A percentile compares a stretch with the other conserved stretches of the same genome.
These are phyloP conservation scores for Funneliformis mosseae DNA, from an alignment of 192 early-diverging fungal genomes.

Conservation along the genomic window DNA sequence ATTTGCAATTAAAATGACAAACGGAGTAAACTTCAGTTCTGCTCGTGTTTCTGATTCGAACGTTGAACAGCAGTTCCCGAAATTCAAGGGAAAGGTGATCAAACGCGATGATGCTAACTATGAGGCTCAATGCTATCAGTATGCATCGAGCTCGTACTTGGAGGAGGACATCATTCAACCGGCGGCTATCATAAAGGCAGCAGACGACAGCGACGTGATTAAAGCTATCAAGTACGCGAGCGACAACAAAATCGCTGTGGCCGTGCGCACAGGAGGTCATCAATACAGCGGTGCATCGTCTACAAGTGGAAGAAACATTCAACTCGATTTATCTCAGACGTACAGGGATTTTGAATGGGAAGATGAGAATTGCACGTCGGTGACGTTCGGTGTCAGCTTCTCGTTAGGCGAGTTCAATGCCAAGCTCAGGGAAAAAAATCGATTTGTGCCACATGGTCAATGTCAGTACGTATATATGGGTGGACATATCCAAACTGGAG, in stretches of 20 bases:
- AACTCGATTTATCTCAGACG: constrained; percentile 40
- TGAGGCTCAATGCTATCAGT: constrained; percentile 23
- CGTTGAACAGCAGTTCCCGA: no score
- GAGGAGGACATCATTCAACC: constrained; percentile 19
- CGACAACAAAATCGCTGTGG: constrained; percentile 27
- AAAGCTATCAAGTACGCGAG: constrained; percentile 39
- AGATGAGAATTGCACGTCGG: constrained; percentile 27
- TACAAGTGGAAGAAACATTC: constrained; percentile 35
- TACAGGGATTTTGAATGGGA: constrained; percentile 39
- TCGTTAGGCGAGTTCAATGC: constrained; percentile 33
- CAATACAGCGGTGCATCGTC: constrained; percentile 40
- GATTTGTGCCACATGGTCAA: constrained; percentile 39
- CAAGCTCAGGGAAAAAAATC: constrained; percentile 30
- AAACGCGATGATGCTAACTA: constrained; percentile 13
- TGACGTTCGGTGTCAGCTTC: constrained; percentile 38
- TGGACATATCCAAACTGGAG: constrained; percentile 43
- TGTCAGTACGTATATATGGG: constrained; percentile 38
- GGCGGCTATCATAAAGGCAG: constrained; percentile 32
- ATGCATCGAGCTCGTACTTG: constrained; percentile 35
- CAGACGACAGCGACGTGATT: constrained; percentile 35
- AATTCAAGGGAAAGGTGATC: constrained; percentile 26
- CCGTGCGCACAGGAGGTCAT: constrained; percentile 42
- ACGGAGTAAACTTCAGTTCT: no score
- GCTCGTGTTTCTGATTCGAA: background rate
- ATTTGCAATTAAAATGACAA: constrained; percentile 9